Evolutionary conservation across 179 eudicot species (phyloP).

Genomic region (Corrigiola litoralis): DNA sequence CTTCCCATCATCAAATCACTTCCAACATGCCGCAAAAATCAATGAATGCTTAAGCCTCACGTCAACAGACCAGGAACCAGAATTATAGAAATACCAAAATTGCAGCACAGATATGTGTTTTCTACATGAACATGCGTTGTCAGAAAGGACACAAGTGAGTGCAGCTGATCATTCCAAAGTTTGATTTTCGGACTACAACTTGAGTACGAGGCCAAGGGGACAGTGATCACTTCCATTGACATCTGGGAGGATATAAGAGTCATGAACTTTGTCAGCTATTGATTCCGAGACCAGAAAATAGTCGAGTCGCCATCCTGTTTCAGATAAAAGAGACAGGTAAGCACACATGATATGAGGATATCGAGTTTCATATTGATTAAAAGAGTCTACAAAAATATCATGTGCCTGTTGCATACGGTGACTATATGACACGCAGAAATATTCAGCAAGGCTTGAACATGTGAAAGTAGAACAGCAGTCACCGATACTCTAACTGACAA

Average conservation of each 20-base stretch:
- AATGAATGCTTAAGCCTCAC: background rate
- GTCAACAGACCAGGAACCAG: background rate
- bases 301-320: constrained; percentile 93
- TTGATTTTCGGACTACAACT: constrained; percentile 28
- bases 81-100: background rate
- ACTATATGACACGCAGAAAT: too few species aligned
- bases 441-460: too few species aligned
- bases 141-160: background rate
- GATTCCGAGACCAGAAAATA: constrained; percentile 74
- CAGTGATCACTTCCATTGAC: constrained; percentile 90
- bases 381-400: background rate
- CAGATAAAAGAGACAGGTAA: constrained; percentile 3
- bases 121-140: background rate
- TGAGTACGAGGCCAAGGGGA: constrained; percentile 82
- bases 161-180: background rate
- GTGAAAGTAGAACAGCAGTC: too few species aligned
- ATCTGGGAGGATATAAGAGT: constrained; percentile 89
- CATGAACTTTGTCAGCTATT: constrained; percentile 61
- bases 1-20: background rate
- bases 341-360: background rate
- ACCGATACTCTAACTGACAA: too few species aligned
- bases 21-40: background rate
- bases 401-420: too few species aligned
- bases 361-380: background rate
- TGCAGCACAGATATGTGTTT: background rate